Conservation (phyloP, 495 filamentous ascomycete genomes). For the Poronia punctata region DNA sequence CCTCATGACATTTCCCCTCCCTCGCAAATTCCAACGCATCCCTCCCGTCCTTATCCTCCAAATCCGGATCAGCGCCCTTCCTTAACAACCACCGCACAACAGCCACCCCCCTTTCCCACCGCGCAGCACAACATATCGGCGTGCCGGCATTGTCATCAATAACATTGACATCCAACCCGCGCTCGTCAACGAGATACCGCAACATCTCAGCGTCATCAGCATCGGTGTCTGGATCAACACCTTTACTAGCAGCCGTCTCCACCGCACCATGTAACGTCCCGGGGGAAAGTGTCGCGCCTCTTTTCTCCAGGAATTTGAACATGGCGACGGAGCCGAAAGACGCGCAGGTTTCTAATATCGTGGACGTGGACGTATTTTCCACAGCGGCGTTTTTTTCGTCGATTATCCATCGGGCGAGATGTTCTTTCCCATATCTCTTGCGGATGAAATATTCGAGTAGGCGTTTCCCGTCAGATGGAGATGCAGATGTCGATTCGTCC, state of each 20-base stretch:
- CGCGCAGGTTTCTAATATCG: conserved; percentile 2
- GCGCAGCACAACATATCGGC: background rate
- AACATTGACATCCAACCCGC: background rate
- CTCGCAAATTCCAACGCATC: no score
- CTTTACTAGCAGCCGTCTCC: background rate
- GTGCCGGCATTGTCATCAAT: background rate
- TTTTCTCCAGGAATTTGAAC: conserved; percentile 2
- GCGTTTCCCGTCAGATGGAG: background rate
- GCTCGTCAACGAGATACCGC: background rate
- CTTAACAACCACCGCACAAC: background rate
- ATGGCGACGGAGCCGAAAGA: background rate
- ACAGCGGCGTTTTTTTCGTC: background rate
- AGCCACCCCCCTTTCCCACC: background rate
- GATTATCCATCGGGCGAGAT: background rate
- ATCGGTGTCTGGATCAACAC: conserved; percentile 1
- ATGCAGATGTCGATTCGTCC: background rate
- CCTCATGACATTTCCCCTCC: no score
- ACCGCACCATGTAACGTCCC: background rate
- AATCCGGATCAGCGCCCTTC: background rate
- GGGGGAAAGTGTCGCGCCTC: background rate
- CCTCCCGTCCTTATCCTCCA: no score
- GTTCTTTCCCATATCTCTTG: background rate
- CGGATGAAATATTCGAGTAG: background rate
- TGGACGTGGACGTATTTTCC: background rate
- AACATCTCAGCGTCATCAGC: background rate